phyloP scores from a whole-genome alignment of 495 filamentous ascomycete species.

The Xylaria flabelliformis region DNA sequence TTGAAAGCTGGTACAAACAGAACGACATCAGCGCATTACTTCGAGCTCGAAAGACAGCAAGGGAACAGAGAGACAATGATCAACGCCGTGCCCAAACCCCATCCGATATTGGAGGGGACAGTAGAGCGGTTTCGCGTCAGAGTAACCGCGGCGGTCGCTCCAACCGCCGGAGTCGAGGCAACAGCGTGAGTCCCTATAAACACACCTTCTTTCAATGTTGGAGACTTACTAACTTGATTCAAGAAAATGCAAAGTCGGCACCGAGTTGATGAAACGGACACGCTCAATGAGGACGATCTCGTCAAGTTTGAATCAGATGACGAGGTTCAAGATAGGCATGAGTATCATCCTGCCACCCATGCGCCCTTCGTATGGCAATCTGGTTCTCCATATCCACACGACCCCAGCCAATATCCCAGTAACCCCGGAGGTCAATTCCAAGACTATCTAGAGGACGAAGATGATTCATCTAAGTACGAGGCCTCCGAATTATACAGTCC shows the following conservation, averaged over 20 bases:
- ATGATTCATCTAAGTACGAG: constrained; percentile 32
- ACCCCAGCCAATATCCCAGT: constrained; percentile 27
- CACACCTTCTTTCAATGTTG: neutral
- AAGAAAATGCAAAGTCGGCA: constrained; percentile 1
- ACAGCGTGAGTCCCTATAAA: constrained; percentile 28
- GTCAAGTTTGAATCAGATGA: constrained; percentile 45
- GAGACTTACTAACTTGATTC: constrained; percentile 11
- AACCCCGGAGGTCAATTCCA: constrained; percentile 17
- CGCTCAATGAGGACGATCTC: constrained; percentile 4
- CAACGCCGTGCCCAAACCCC: constrained; percentile 30
- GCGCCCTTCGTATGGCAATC: constrained; percentile 29
- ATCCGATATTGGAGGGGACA: constrained; percentile 1
- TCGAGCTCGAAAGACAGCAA: constrained; percentile 71
- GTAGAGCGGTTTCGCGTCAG: constrained; percentile 11
- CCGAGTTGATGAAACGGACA: neutral
- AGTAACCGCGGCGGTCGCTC: constrained; percentile 30
- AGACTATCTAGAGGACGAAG: constrained; percentile 27
- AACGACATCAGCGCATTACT: constrained; percentile 71
- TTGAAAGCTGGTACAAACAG: constrained; percentile 71
- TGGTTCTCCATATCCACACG: constrained; percentile 31
- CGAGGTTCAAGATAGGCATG: constrained; percentile 26
- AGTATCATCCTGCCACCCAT: constrained; percentile 21
- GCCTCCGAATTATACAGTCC: constrained; percentile 46
- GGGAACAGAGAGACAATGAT: constrained; percentile 64
- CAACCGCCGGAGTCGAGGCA: constrained; percentile 29